Evolutionary conservation across 2,329 filamentous ascomycete genomes (phyloP), one percentile per base, ranked within the genome.

Genomic region (Alternaria solani): DNA sequence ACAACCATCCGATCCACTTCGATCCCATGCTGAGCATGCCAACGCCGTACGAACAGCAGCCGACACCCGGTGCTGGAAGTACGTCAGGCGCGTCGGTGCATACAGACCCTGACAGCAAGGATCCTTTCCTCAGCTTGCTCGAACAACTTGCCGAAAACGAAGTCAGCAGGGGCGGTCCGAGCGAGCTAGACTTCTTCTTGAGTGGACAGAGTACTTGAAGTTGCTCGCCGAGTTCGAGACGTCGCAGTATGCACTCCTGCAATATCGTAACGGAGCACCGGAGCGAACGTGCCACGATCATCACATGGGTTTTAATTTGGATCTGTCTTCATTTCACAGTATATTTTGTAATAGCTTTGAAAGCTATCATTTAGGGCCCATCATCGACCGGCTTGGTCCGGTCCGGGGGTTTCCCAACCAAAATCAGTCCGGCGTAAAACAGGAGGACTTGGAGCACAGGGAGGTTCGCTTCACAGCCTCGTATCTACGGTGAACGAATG

Each of bases 141-240:
- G 92, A 95, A 75, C 91, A 95, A 78, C 83, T 95, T 59, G 92
- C 91, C 0, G 91, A 95, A 77, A 93, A 92, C 70, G 91, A 94
- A 77, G 86, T 91, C 54, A 83, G 84, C 42, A 82, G 86, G 52
- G 91, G 89, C 0, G 86, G 88, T 9, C 90, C 89, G 12, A 89
- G 86, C 65, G 91, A 94, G 72, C 80, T 95, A 69, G 91, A 94
- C 75, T 94, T 92, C 78, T 94, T 94, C 72, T 79, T 94, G 60
- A 74, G 76, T 65, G 72, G 74, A 36, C 72, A 75, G 49, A 72
- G 65, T 55, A 72, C 62, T 48, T 75, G 64, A 67, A 41, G 30
- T 57, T 60, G 46, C 47, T 43, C 47, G 38, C 48, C 49, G 32
- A 34, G 44, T 49, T 44, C 36, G 9, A 51, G 55, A 30, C 8